Evolutionary conservation across 805 yeast species (phyloP).

Genomic region (Maudiozyma saulgeensis): DNA sequence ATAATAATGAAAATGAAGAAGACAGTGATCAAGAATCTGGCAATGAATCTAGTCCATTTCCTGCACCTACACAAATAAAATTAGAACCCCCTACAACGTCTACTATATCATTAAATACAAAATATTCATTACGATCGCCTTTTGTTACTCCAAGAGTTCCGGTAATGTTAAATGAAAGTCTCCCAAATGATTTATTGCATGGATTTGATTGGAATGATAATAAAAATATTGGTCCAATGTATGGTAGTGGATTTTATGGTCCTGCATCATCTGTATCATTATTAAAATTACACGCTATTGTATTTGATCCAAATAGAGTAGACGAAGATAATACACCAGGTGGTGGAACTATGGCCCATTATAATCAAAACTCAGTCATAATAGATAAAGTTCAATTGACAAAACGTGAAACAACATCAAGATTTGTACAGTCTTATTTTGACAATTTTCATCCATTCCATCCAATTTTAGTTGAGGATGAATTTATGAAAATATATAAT

Average conservation of each 20-base stretch:
- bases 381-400: constrained; percentile 1
- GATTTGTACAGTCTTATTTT: constrained; percentile 43
- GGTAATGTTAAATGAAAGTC: constrained; percentile 22
- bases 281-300: constrained; percentile 31
- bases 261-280: constrained; percentile 51
- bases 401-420: constrained; percentile 11
- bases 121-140: neutral
- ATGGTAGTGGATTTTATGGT: constrained; percentile 46
- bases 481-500: constrained; percentile 38
- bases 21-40: neutral
- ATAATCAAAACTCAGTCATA: neutral
- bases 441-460: constrained; percentile 50
- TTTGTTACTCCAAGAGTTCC: neutral
- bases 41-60: neutral
- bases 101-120: neutral
- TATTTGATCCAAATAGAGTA: neutral
- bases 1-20: neutral
- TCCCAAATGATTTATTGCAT: constrained; percentile 38
- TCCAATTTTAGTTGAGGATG: constrained; percentile 50
- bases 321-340: neutral
- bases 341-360: neutral
- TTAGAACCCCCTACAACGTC: neutral
- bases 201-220: constrained; percentile 46
- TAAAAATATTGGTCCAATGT: neutral
- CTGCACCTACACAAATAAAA: neutral